These are phyloP conservation scores for Chaetomium globosum DNA, from an alignment of 2,329 filamentous ascomycete species.

Conservation along the genomic window DNA sequence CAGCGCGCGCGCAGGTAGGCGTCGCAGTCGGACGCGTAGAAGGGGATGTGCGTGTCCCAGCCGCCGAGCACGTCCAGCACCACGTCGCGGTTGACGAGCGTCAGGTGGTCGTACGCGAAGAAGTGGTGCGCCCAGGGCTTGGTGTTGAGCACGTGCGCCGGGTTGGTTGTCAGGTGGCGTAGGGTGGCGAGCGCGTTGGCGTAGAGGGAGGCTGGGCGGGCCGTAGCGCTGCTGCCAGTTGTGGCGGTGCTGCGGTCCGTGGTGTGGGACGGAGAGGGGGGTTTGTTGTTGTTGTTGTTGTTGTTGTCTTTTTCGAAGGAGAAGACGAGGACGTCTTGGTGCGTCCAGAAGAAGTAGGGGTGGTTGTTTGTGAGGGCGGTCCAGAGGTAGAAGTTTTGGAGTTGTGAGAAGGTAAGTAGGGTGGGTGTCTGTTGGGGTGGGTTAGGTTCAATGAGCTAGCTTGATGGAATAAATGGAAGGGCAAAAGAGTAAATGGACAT, in stretches of 20 bases:
- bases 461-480: too few species aligned
- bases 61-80: constrained; percentile 52
- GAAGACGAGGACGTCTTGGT: constrained; percentile 55
- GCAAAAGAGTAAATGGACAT: background rate
- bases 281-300: constrained; percentile 38
- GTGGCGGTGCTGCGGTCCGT: constrained; percentile 48
- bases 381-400: constrained; percentile 57
- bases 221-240: constrained; percentile 28
- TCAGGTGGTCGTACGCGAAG: constrained; percentile 63
- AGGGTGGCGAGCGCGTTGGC: constrained; percentile 45
- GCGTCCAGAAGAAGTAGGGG: constrained; percentile 56
- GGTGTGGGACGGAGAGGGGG: constrained; percentile 47
- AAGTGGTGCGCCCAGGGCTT: constrained; percentile 54
- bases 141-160: constrained; percentile 36
- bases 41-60: constrained; percentile 63
- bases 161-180: constrained; percentile 38
- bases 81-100: constrained; percentile 57
- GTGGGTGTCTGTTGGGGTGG: constrained; percentile 47
- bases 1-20: constrained; percentile 52
- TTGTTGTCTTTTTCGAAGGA: constrained; percentile 43
- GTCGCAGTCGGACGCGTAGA: constrained; percentile 61
- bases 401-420: constrained; percentile 55
- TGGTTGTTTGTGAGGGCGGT: constrained; percentile 44
- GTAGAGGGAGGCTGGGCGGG: constrained; percentile 40
- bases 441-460: too few species aligned